phyloP scores from a whole-genome alignment of 2,329 filamentous ascomycete species.

The Epichloe amarillans region DNA sequence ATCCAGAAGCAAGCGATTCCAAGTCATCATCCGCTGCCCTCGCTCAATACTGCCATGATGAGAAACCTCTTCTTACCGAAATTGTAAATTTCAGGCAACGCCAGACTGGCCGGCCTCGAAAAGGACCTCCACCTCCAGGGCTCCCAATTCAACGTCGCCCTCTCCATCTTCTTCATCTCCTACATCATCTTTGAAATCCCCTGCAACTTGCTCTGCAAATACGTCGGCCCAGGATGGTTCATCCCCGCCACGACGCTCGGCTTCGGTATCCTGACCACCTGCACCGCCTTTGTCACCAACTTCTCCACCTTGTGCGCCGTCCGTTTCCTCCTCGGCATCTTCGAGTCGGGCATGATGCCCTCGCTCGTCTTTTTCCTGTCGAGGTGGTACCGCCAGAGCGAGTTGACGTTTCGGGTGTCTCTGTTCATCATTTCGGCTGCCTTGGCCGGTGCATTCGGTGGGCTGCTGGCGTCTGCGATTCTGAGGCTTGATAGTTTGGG shows the following conservation, averaged over 20 bases:
- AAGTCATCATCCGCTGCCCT: background rate
- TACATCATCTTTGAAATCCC: conserved; percentile 56
- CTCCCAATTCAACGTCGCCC: conserved; percentile 48
- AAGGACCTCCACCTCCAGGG: conserved; percentile 37
- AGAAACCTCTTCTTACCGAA: background rate
- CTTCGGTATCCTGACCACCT: conserved; percentile 47
- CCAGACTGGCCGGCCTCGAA: conserved; percentile 42
- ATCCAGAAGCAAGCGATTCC: background rate
- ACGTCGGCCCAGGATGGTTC: conserved; percentile 51
- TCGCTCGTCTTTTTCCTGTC: conserved; percentile 54
- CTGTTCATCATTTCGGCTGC: conserved; percentile 54
- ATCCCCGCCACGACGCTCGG: conserved; percentile 42
- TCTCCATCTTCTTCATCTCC: conserved; percentile 50
- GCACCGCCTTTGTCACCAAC: conserved; percentile 45
- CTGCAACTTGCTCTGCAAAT: conserved; percentile 48
- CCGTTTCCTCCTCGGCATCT: conserved; percentile 45
- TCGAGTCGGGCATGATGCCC: conserved; percentile 53
- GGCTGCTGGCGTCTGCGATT: conserved; percentile 49
- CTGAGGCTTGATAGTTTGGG: conserved; percentile 45
- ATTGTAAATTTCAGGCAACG: conserved; percentile 32
- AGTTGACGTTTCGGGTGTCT: conserved; percentile 49
- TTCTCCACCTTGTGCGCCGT: conserved; percentile 36
- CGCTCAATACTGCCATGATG: background rate
- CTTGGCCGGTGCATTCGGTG: conserved; percentile 54
- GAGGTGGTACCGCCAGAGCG: conserved; percentile 48